Evolutionary conservation across 83 land plant species (phyloP).

Genomic region (Thuja plicata): DNA sequence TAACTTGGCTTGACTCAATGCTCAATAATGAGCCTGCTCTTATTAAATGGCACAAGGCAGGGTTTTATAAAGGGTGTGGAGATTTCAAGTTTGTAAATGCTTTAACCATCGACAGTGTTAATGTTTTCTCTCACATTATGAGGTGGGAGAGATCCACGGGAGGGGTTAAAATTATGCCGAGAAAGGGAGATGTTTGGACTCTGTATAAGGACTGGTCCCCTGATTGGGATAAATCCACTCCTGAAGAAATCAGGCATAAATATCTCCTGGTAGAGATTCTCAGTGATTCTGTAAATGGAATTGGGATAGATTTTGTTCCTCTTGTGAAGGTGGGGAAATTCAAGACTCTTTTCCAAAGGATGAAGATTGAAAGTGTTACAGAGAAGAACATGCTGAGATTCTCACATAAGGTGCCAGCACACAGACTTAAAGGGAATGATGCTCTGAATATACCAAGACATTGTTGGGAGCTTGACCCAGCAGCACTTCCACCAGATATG

Average conservation of each 20-base stretch:
- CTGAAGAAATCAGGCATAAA: conserved; percentile 7
- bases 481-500: conserved; percentile 13
- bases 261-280: conserved; percentile 20
- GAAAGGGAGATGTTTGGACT: conserved; percentile 30
- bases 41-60: background rate
- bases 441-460: conserved; percentile 12
- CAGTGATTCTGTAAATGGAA: conserved; percentile 8
- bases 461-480: conserved; percentile 33
- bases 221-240: background rate
- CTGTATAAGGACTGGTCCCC: conserved; percentile 12
- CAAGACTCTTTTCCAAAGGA: conserved; percentile 24
- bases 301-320: conserved; percentile 7
- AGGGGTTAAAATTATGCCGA: conserved; percentile 18
- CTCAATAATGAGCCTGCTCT: background rate
- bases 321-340: conserved; percentile 17
- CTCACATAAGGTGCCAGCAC: conserved; percentile 24
- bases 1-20: conserved; percentile 17
- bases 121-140: conserved; percentile 22
- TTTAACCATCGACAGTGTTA: background rate
- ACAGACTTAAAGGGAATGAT: conserved; percentile 16
- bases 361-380: background rate
- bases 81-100: conserved; percentile 16
- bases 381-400: conserved; percentile 17
- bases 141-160: conserved; percentile 7
- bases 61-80: conserved; percentile 15